Base-by-base conservation (phyloP, 1,139 yeast genomes). In the Kodamaea sp. region DNA sequence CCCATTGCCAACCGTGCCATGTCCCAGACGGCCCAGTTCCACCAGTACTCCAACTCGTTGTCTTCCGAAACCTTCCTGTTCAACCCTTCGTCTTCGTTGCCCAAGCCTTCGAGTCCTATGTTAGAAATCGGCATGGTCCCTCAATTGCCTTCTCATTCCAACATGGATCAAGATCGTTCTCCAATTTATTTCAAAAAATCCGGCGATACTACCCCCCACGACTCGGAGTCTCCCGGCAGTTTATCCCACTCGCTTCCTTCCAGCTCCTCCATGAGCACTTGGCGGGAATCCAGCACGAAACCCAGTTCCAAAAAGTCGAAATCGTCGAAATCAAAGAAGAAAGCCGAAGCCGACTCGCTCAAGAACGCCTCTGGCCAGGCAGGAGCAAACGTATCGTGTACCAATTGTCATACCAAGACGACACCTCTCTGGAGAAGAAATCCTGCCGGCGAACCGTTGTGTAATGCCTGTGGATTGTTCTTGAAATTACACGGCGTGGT, bases 351-450 rank as follows among this genome's bases (percentile, higher is more conserved):
- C 5, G 38, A 31, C 7, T 20, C 28, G 5, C 9, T 18, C 12
- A 31, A 20, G 8, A 15, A 32, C 5, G 22, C 9, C 10, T 26
- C 28, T 11, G 21, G 20, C 10, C 9, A 12, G 6, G 23, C 28
- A 18, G 25, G 22, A 4, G 24, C 29, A 8, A 37, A 38, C 21
- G 39, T 45, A 2, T 44, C 48, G 7, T 56, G 61, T 39, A 50
- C 57, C 8, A 56, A 56, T 38, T 56, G 61, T 34, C 55, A 51
- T 36, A 56, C 60, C 8, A 48, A 48, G 22, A 55, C 59, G 4
- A 56, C 61, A 1, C 61, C 61, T 4, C 39, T 56, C 10, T 56
- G 61, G 61, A 38, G 61, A 19, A 46, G 60, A 30, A 54, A 55
- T 33, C 57, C 59, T 2, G 53, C 55, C 31, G 61, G 61, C 4